phyloP scores from a whole-genome alignment of 2,329 filamentous ascomycete genomes.

The Sporothrix inflata region DNA sequence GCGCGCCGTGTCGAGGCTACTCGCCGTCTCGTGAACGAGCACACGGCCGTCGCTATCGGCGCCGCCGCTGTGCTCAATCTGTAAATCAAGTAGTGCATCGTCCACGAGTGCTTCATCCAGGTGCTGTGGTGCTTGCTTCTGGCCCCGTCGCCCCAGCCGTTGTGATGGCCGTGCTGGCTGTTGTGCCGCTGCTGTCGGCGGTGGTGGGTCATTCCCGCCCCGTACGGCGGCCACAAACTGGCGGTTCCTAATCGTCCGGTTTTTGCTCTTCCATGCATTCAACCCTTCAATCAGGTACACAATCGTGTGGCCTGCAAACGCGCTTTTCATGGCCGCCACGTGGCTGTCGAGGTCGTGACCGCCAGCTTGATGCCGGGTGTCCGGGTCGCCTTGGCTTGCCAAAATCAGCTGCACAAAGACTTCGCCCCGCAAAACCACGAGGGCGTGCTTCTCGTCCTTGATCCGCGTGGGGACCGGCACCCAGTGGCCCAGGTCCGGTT shows the following conservation, averaged over 20 bases:
- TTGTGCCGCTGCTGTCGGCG: not conserved
- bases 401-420: conserved; percentile 67
- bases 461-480: conserved; percentile 61
- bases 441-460: conserved; percentile 61
- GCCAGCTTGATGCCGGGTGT: conserved; percentile 40
- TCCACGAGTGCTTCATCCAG: conserved; percentile 71
- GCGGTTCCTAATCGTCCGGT: conserved; percentile 67
- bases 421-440: conserved; percentile 64
- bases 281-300: conserved; percentile 77
- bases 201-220: conserved; percentile 31
- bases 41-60: conserved; percentile 45
- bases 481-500: conserved; percentile 65
- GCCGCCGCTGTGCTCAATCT: conserved; percentile 60
- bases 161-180: conserved; percentile 35
- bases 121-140: conserved; percentile 51
- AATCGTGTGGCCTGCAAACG: conserved; percentile 57
- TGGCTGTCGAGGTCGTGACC: conserved; percentile 57
- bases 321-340: conserved; percentile 56
- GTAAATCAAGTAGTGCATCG: conserved; percentile 70
- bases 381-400: conserved; percentile 35
- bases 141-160: conserved; percentile 40
- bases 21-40: conserved; percentile 70
- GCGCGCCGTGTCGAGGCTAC: conserved; percentile 66
- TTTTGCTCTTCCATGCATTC: conserved; percentile 67
- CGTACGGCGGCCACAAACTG: conserved; percentile 69